Conservation (phyloP, 305 asterid species). For the Solanum hybrid region DNA sequence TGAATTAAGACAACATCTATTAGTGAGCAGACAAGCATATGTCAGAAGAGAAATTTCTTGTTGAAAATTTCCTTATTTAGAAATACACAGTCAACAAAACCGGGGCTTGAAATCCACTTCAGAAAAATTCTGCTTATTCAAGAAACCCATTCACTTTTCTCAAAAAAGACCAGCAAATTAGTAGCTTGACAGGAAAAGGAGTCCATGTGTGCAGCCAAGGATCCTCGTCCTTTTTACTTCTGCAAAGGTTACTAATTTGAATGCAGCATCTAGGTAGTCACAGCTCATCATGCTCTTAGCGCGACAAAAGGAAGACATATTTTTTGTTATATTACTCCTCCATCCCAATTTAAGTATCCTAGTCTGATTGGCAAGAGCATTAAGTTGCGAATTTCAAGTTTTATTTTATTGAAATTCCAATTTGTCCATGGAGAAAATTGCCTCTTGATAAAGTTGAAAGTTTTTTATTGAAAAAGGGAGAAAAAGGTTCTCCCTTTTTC, state of each 20-base stretch:
- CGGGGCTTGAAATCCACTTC: neutral
- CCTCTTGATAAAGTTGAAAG: neutral
- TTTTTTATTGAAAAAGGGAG: neutral
- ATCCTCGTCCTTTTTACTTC: neutral
- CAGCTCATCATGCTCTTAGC: neutral
- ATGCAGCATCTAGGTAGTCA: neutral
- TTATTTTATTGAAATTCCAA: neutral
- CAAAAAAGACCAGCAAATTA: neutral
- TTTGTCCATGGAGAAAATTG: neutral
- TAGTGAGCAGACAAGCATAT: constrained; percentile 8
- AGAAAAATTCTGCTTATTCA: neutral
- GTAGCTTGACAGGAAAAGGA: neutral
- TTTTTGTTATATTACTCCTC: neutral
- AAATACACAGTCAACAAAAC: neutral
- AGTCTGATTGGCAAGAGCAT: neutral
- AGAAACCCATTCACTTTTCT: neutral
- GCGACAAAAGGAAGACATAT: neutral
- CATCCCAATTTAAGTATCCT: neutral
- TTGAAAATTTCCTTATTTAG: neutral
- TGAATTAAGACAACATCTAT: constrained; percentile 10
- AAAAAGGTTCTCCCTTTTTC: neutral
- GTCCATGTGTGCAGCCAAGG: neutral
- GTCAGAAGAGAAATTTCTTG: neutral
- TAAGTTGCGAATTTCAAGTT: neutral
- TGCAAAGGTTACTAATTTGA: neutral